Evolutionary conservation across 208 protist species (phyloP).

Genomic region (Trypanosoma cruzi): DNA sequence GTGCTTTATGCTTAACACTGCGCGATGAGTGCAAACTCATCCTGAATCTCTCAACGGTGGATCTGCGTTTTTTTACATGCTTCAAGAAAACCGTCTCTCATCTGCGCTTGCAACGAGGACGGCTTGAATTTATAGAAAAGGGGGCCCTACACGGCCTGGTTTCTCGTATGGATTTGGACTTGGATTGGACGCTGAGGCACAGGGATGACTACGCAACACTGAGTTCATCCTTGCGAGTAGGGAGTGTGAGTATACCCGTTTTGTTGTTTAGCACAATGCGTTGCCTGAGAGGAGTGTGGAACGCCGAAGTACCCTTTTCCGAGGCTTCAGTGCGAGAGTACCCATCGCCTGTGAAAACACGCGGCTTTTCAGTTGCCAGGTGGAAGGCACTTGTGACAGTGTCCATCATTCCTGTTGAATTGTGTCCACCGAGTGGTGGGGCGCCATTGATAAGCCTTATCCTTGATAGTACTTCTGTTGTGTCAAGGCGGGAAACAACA

Average conservation of each 20-base stretch:
- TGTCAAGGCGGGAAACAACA: conserved; percentile 40
- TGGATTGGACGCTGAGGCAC: not conserved
- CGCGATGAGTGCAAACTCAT: not conserved
- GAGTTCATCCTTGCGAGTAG: conserved; percentile 12
- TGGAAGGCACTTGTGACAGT: conserved; percentile 57
- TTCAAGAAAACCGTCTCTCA: not conserved
- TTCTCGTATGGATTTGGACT: conserved; percentile 14
- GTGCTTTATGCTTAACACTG: not conserved
- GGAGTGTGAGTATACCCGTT: conserved; percentile 26
- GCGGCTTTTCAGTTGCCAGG: conserved; percentile 34
- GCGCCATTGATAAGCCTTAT: conserved; percentile 43
- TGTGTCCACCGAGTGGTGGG: conserved; percentile 39
- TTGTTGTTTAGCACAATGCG: not conserved
- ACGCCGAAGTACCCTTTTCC: not conserved
- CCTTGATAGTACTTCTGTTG: conserved; percentile 50
- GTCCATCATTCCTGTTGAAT: conserved; percentile 49
- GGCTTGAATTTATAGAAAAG: conserved; percentile 4
- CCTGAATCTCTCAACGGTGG: not conserved
- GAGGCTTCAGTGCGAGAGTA: not conserved
- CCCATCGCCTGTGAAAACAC: not conserved
- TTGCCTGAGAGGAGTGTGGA: not conserved
- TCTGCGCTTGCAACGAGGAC: not conserved
- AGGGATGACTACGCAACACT: conserved; percentile 10
- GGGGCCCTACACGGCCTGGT: not conserved
- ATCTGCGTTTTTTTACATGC: not conserved